These are phyloP conservation scores for Populus tremula DNA, from an alignment of 345 rosid genomes.

Conservation along the genomic window DNA sequence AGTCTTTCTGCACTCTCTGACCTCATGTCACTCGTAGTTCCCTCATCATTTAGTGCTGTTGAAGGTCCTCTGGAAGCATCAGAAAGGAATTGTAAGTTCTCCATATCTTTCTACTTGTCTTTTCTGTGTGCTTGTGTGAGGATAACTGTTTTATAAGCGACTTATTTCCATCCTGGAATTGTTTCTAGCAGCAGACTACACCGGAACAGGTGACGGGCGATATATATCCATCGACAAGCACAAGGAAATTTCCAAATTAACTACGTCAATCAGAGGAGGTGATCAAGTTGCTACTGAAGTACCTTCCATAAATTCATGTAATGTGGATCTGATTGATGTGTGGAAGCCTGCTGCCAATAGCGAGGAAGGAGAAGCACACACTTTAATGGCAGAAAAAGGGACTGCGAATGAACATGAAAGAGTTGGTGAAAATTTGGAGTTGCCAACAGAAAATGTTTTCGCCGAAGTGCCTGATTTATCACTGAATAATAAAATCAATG, in stretches of 20 bases:
- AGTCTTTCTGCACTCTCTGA: slow-evolving; percentile 32
- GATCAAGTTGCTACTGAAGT: slow-evolving; percentile 20
- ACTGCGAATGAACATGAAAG: slow-evolving; percentile 8
- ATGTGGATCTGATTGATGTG: slow-evolving; percentile 17
- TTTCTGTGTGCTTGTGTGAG: not conserved
- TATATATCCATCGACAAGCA: slow-evolving; percentile 26
- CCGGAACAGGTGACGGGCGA: slow-evolving; percentile 17
- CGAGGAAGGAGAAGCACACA: not conserved
- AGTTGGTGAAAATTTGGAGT: slow-evolving; percentile 52
- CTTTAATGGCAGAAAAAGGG: not conserved
- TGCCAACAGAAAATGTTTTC: not conserved
- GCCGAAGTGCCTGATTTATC: not conserved
- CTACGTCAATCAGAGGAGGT: slow-evolving; percentile 15
- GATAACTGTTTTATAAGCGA: slow-evolving; percentile 4
- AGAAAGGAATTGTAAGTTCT: slow-evolving; percentile 27
- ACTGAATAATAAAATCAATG: not conserved
- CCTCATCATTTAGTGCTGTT: slow-evolving; percentile 30
- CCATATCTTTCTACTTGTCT: not conserved
- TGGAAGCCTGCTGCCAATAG: not conserved
- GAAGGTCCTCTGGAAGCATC: slow-evolving; percentile 22
- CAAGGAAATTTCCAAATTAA: slow-evolving; percentile 28
- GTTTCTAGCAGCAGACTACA: slow-evolving; percentile 36
- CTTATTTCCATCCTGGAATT: slow-evolving; percentile 8
- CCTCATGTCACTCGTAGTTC: slow-evolving; percentile 38
- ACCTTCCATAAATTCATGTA: slow-evolving; percentile 15